These are phyloP conservation scores for Zhuliangozyma parablackwelliae DNA, from an alignment of 1,139 yeast genomes.

Conservation along the genomic window DNA sequence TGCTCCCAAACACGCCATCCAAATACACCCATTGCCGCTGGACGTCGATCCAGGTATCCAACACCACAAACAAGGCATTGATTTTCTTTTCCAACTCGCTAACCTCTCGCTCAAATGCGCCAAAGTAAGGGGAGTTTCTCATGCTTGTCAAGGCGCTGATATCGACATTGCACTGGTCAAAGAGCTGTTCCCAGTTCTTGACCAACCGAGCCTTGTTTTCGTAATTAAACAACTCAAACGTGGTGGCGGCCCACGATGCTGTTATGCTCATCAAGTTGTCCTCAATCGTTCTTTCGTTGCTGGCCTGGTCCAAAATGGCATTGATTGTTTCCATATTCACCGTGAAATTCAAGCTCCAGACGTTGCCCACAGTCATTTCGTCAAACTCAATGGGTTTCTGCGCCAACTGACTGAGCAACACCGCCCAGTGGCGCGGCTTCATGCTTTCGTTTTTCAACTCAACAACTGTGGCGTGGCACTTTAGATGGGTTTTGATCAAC, in stretches of 20 bases:
- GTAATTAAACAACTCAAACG: constrained; percentile 55
- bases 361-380: constrained; percentile 49
- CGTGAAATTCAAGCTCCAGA: constrained; percentile 54
- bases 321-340: constrained; percentile 46
- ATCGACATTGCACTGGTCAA: constrained; percentile 59
- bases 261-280: constrained; percentile 48
- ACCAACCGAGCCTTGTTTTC: constrained; percentile 54
- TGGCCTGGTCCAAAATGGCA: constrained; percentile 58
- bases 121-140: constrained; percentile 64
- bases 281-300: constrained; percentile 67
- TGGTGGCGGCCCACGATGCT: constrained; percentile 42
- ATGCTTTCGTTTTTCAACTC: constrained; percentile 57
- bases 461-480: constrained; percentile 35
- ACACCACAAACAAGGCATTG: constrained; percentile 44
- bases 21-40: constrained; percentile 90
- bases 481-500: constrained; percentile 37
- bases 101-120: constrained; percentile 59
- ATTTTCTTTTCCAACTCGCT: constrained; percentile 54
- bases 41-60: constrained; percentile 76
- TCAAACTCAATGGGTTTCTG: constrained; percentile 11
- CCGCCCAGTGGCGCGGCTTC: constrained; percentile 67
- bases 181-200: constrained; percentile 63
- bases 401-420: constrained; percentile 34
- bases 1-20: constrained; percentile 69
- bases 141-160: constrained; percentile 62